Base-by-base conservation (phyloP, 176 grass and related monocot genomes). In the Typha latifolia region DNA sequence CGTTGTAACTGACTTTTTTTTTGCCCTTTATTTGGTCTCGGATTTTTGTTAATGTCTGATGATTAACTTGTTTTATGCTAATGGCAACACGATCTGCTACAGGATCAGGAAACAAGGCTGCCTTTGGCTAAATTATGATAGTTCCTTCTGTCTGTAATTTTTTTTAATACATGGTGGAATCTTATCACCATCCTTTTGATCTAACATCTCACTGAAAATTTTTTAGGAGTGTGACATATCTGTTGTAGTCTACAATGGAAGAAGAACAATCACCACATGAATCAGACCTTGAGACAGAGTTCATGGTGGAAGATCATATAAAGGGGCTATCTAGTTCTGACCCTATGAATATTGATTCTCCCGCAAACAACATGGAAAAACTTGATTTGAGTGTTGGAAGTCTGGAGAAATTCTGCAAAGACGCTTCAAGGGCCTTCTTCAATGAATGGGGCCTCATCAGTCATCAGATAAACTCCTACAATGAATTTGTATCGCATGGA, bases 401-500 rank as follows among this genome's bases (percentile, higher is more conserved):
- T 65, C 70, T 90, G 32, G 89, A 97, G 63, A 84, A 85, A 19
- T 92, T 97, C 24, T 97, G 82, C 66, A 92, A 82, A 66, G 85
- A 97, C 56, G 94, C 81, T 16, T 70, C 94, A 62, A 73, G 67
- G 68, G 77, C 82, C 6, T 97, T 97, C 56, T 97, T 90, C 43
- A 65, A 89, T 24, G 94, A 90, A 69, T 67, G 77, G 68, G 85
- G 89, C 69, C 70, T 97, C 32, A 87, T 97, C 66, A 84, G 80
- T 48, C 89, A 97, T 72, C 89, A 97, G 71, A 80, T 92, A 74
- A 92, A 78, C 73, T 97, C 88, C 10, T 97, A 90, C 31, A 92
- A 97, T 14, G 72, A 89, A 12, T 97, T 97, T 70, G 48, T 92
- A 51, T 74, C 74, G 0, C 83, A 89, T 65, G 94, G 94, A 21